Evolutionary conservation across 176 grass and related monocot species (phyloP), one percentile per base, ranked within the genome.

Genomic region (Rhynchospora pubera): DNA sequence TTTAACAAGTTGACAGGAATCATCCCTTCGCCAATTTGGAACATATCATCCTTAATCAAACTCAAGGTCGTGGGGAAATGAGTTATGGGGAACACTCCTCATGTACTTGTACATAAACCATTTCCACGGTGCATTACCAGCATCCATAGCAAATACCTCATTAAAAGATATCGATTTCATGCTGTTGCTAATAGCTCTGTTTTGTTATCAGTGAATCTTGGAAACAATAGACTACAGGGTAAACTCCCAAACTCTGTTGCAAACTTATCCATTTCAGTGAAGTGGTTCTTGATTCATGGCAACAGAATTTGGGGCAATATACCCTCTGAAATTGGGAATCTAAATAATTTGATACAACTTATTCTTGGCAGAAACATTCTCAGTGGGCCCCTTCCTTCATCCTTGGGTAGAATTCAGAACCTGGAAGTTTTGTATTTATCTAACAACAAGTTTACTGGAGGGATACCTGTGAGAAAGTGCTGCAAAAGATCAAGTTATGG

Each of bases 101-200:
- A 8, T 90, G 2, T 10, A 7, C 10, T 26, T 84, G 59, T 47
- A 32, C 57, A 0, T 0, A 16, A 90, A 90, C 18, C 21, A 22
- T 9, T 87, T 90, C 5, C 62, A 87, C 3, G 88, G 88, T 2
- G 18, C 0, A 0, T 34, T 90, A 26, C 85, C 85, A 4, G 30
- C 1, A 13, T 86, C 84, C 0, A 5, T 87, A 2, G 1, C n/a
- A 3, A 90, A 90, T 84, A 78, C 85, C 26, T 90, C 88, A 2
- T 9, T 87, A 9, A 0, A 1, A 2, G 2, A 56, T 0, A 66
- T 90, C 46, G n/a, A n/a, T n/a, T n/a, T 21, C 48, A n/a, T 2
- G 28, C 85, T 16, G 21, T 87, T 2, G 47, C 82, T 24, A 87
- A 90, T 24, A 84, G 89, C 34, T 75, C 80, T 3, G 22, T 66